phyloP scores from a whole-genome alignment of 176 grass and related monocot genomes.

The Rhipidocladum racemiflorum region DNA sequence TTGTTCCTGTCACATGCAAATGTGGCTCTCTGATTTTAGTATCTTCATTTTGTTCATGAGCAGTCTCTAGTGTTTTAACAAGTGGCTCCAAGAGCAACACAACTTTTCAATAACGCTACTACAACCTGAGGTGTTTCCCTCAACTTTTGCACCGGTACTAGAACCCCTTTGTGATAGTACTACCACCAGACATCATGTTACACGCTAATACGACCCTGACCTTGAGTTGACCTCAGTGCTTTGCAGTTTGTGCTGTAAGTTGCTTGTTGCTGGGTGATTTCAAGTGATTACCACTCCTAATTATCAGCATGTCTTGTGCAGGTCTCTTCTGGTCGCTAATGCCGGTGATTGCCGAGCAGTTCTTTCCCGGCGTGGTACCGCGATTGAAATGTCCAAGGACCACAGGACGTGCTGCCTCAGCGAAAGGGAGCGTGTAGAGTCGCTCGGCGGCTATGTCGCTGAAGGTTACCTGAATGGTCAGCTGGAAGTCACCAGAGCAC shows the following conservation, averaged over 20 bases:
- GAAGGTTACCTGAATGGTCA: constrained; percentile 77
- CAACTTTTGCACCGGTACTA: background rate
- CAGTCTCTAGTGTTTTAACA: background rate
- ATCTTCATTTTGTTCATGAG: background rate
- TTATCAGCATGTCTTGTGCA: constrained; percentile 21
- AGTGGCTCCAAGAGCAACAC: background rate
- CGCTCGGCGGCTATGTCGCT: constrained; percentile 72
- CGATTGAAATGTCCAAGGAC: constrained; percentile 83
- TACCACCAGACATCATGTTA: background rate
- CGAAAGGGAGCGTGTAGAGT: constrained; percentile 62
- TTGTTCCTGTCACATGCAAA: background rate
- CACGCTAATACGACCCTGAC: background rate
- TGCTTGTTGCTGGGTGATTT: background rate
- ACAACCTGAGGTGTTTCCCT: background rate
- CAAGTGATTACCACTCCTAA: background rate
- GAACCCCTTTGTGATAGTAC: background rate
- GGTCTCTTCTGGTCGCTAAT: constrained; percentile 87
- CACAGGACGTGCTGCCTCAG: constrained; percentile 63
- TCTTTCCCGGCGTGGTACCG: constrained; percentile 56
- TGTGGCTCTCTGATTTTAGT: background rate
- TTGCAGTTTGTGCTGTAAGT: background rate
- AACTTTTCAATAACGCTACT: background rate
- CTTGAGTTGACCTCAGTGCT: background rate
- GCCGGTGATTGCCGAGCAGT: constrained; percentile 92
- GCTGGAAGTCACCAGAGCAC: constrained; percentile 71